These are phyloP conservation scores for Psilocybe cyanescens DNA, from an alignment of 768 basidiomycete genomes.

Conservation along the genomic window DNA sequence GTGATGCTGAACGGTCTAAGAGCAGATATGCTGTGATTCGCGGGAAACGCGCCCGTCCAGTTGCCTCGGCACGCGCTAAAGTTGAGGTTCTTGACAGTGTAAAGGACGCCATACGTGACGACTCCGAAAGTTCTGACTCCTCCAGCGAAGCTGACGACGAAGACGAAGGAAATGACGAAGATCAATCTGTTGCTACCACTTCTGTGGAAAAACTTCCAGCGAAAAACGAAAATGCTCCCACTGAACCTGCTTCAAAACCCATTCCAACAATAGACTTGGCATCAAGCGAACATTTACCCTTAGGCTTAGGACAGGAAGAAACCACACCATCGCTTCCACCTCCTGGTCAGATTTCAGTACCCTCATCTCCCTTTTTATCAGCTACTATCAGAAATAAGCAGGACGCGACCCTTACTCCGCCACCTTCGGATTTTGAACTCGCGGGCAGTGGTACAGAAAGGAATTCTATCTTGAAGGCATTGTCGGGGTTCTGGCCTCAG, in stretches of 20 bases:
- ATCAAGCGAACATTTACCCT: conserved; percentile 9
- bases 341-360: conserved; percentile 42
- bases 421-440: conserved; percentile 55
- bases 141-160: conserved; percentile 62
- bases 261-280: conserved; percentile 21
- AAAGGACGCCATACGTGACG: conserved; percentile 78
- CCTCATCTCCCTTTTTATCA: conserved; percentile 61
- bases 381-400: conserved; percentile 35
- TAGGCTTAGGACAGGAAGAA: conserved; percentile 17
- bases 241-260: conserved; percentile 30
- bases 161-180: conserved; percentile 53
- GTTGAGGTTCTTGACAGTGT: conserved; percentile 89
- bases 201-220: conserved; percentile 30
- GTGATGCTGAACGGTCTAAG: conserved; percentile 75
- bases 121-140: conserved; percentile 74
- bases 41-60: conserved; percentile 86
- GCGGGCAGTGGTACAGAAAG: conserved; percentile 58
- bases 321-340: conserved; percentile 17
- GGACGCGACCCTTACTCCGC: conserved; percentile 32
- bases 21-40: conserved; percentile 86
- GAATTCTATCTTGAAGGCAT: conserved; percentile 77
- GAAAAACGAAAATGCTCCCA: conserved; percentile 21
- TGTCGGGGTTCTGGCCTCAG: conserved; percentile 83
- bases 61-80: conserved; percentile 85
- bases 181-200: conserved; percentile 30